Conservation (phyloP, 2,329 filamentous ascomycete genomes). For the Fonsecaea pedrosoi region DNA sequence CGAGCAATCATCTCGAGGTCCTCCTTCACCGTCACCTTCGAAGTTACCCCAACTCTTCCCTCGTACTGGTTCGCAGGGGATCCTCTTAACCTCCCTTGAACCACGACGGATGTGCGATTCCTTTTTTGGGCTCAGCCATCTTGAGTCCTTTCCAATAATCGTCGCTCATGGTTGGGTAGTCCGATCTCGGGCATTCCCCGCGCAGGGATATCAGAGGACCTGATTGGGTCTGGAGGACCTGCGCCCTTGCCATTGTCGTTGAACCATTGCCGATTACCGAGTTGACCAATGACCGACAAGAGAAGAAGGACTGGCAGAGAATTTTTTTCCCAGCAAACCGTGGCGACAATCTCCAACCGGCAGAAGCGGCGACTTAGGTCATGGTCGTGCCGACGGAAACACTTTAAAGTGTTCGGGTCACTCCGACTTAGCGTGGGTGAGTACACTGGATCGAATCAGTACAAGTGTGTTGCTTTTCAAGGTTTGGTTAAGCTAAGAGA, state of each 20-base stretch:
- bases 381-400: not conserved
- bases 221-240: conserved; percentile 9
- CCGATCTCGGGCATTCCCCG: conserved; percentile 27
- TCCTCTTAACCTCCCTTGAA: conserved; percentile 9
- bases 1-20: conserved; percentile 9
- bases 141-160: conserved; percentile 18
- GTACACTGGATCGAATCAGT: not conserved
- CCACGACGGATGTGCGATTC: conserved; percentile 11
- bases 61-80: not conserved
- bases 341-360: not conserved
- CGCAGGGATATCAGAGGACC: not conserved
- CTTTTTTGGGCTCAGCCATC: conserved; percentile 5
- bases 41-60: conserved; percentile 1
- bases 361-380: not conserved
- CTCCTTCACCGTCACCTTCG: conserved; percentile 21
- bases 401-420: not conserved
- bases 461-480: too few relatives aligned
- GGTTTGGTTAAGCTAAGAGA: too few relatives aligned
- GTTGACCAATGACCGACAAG: conserved; percentile 22
- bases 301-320: not conserved
- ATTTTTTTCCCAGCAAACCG: conserved; percentile 3
- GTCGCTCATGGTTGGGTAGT: not conserved
- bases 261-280: conserved; percentile 21
- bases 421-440: not conserved
- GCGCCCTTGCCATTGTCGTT: not conserved